Evolutionary conservation across 2,329 filamentous ascomycete genomes (phyloP).

Genomic region (Didymella segeticola): DNA sequence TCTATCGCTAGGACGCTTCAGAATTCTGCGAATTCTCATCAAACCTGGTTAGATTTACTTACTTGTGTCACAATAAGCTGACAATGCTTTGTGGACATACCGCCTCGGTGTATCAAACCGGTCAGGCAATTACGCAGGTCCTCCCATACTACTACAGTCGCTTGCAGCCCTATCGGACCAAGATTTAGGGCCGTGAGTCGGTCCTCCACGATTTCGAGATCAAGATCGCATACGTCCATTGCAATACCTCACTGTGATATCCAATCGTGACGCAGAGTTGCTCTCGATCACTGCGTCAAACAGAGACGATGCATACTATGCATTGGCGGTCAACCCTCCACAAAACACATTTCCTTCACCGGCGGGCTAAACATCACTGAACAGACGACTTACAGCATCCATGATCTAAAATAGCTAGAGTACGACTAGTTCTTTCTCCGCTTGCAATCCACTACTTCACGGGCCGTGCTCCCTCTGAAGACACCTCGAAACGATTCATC

Average conservation of each 20-base stretch:
- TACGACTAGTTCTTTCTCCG: not conserved
- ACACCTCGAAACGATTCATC: not conserved
- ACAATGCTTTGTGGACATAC: constrained; percentile 9
- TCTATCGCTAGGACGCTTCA: not conserved
- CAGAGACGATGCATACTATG: not conserved
- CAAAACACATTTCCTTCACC: constrained; percentile 5
- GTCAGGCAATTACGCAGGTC: constrained; percentile 5
- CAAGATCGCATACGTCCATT: not conserved
- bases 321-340: not conserved
- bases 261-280: constrained; percentile 1
- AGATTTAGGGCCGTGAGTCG: constrained; percentile 5
- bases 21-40: not conserved
- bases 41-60: constrained; percentile 1
- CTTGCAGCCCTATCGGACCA: constrained; percentile 5
- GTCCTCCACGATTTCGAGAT: not conserved
- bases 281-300: not conserved
- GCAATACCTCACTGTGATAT: not conserved
- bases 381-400: not conserved
- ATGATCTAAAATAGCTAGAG: not conserved
- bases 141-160: not conserved
- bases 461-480: not conserved
- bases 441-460: not conserved
- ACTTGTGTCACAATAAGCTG: constrained; percentile 17
- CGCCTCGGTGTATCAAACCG: constrained; percentile 12
- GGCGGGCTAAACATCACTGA: constrained; percentile 1